These are phyloP conservation scores for Termitomyces sp. DNA, from an alignment of 768 basidiomycete species.

Conservation along the genomic window DNA sequence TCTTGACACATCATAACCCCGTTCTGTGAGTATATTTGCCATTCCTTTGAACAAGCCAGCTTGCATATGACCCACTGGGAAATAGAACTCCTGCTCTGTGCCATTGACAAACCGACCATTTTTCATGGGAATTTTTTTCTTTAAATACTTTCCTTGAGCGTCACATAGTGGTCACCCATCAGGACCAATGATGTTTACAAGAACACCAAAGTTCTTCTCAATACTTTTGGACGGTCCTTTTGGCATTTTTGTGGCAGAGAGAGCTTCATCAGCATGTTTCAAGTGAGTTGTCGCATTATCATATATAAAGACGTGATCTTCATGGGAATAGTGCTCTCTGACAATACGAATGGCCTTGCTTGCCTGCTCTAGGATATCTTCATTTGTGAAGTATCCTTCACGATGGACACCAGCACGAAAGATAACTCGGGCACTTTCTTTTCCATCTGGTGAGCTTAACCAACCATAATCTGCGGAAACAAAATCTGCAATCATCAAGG, in stretches of 20 bases:
- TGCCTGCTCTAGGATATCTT: slow-evolving; percentile 20
- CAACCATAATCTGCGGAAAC: slow-evolving; percentile 22
- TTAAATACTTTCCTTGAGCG: slow-evolving; percentile 18
- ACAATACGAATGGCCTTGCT: slow-evolving; percentile 21
- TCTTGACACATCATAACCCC: slow-evolving; percentile 18
- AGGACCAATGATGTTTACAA: neutral
- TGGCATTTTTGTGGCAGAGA: slow-evolving; percentile 25
- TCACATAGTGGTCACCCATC: neutral
- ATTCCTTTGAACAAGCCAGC: slow-evolving; percentile 35
- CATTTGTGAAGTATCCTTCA: slow-evolving; percentile 21
- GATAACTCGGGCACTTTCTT: slow-evolving; percentile 12
- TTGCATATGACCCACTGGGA: slow-evolving; percentile 18
- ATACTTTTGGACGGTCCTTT: slow-evolving; percentile 4
- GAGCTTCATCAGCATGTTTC: slow-evolving; percentile 12
- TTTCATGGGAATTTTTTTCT: slow-evolving; percentile 26
- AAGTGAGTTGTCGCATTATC: slow-evolving; percentile 17
- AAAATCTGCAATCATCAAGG: slow-evolving; percentile 22
- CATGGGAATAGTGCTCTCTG: slow-evolving; percentile 15
- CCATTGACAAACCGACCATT: slow-evolving; percentile 21
- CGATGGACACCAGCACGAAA: slow-evolving; percentile 19
- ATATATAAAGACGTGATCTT: slow-evolving; percentile 17
- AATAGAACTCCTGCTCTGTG: slow-evolving; percentile 25
- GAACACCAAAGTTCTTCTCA: slow-evolving; percentile 5
- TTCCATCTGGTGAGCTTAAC: slow-evolving; percentile 19
- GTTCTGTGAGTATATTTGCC: slow-evolving; percentile 25